These are phyloP conservation scores for Eustoma russellianum DNA, from an alignment of 257 asterid species.

Conservation along the genomic window DNA sequence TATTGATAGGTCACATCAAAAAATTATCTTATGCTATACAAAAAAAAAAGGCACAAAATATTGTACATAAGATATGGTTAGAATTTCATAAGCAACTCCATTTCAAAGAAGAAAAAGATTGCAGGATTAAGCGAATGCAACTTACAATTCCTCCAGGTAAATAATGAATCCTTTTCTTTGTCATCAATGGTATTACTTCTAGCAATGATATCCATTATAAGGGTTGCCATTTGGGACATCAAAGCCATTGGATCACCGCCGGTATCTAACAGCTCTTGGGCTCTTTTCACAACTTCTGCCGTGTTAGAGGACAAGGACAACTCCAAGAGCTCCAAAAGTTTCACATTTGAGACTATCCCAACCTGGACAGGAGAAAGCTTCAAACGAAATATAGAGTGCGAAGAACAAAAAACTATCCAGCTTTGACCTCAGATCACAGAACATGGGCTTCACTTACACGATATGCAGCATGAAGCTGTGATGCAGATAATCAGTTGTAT, in stretches of 20 bases:
- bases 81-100: neutral
- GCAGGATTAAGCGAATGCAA: slow-evolving; percentile 6
- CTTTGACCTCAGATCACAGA: no score
- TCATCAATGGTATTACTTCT: slow-evolving; percentile 41
- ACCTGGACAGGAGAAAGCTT: slow-evolving; percentile 27
- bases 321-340: slow-evolving; percentile 83
- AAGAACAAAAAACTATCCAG: no score
- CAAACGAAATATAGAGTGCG: neutral
- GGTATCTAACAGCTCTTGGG: slow-evolving; percentile 81
- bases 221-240: slow-evolving; percentile 90
- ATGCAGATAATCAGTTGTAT: no score
- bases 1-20: neutral
- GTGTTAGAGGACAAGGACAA: slow-evolving; percentile 91
- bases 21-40: no score
- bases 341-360: slow-evolving; percentile 96
- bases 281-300: slow-evolving; percentile 78
- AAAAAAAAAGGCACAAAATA: no score
- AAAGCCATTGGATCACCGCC: slow-evolving; percentile 84
- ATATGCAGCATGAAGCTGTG: no score
- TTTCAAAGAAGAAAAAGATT: neutral
- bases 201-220: slow-evolving; percentile 87
- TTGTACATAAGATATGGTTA: no score
- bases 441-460: no score
- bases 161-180: slow-evolving; percentile 33
- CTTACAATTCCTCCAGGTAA: slow-evolving; percentile 58